These are phyloP conservation scores for Pontederia crassipes DNA, from an alignment of 176 grass and related monocot genomes.

Conservation along the genomic window DNA sequence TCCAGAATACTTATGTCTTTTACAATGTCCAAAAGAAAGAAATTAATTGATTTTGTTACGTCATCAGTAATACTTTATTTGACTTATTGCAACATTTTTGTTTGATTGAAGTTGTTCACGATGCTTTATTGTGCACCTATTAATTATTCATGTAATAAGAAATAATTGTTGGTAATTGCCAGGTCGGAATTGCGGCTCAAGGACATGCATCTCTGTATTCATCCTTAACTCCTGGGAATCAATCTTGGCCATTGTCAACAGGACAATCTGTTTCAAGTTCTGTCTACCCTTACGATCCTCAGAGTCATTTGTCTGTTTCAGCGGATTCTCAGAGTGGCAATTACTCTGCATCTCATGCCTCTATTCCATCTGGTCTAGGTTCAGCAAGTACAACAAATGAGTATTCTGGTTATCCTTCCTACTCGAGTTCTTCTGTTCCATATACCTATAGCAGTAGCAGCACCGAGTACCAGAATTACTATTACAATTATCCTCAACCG, in stretches of 20 bases:
- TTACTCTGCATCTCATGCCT: conserved; percentile 27
- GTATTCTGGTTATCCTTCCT: conserved; percentile 36
- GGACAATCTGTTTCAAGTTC: conserved; percentile 23
- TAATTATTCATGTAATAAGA: no score
- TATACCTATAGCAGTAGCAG: conserved; percentile 38
- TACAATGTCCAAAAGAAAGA: no score
- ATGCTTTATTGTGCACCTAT: no score
- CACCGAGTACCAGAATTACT: conserved; percentile 46
- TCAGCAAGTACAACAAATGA: conserved; percentile 26
- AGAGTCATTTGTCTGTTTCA: conserved; percentile 43
- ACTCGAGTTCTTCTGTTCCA: conserved; percentile 40
- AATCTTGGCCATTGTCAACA: conserved; percentile 45
- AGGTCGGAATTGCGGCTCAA: conserved; percentile 41
- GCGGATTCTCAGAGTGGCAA: conserved; percentile 44
- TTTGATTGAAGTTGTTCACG: no score
- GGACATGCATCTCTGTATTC: conserved; percentile 46
- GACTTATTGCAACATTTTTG: no score
- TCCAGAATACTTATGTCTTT: no score
- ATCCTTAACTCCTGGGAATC: conserved; percentile 33
- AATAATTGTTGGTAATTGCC: neutral
- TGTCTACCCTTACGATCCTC: conserved; percentile 61
- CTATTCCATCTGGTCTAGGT: conserved; percentile 21
- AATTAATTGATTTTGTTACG: no score
- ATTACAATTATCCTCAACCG: conserved; percentile 54
- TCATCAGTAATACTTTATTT: no score